Base-by-base conservation (phyloP, 495 filamentous ascomycete genomes). In the Bryoglossum gracile region DNA sequence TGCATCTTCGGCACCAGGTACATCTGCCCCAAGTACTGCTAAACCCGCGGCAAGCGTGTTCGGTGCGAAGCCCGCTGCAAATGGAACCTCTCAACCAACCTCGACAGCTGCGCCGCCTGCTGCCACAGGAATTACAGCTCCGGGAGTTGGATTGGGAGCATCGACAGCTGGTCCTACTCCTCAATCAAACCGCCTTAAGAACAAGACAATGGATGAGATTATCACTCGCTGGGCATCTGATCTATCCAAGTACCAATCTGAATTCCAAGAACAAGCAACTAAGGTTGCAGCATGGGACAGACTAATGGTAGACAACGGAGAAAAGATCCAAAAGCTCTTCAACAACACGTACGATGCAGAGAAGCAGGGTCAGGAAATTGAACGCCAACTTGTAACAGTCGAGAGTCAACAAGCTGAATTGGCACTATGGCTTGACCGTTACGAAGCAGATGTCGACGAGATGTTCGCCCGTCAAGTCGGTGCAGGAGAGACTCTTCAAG, bases 161-260 rank as follows among this genome's bases (percentile, higher is more conserved):
- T 91, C 88, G 0, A 91, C 86, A 17, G 67, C 77, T 33, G 89
- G 89, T 0, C 89, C 87, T 5, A 62, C 79, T 2, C 87, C 89
- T n/a, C 76, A 83, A 17, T 77, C 87, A 57, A 91, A 91, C 1
- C 87, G 92, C 10, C 70, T 99, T 17, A 95, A 94, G 71, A 94
- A 95, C 62, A 97, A 94, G 70, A 94, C 91, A 1, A 97, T 99
- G 91, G 92, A 97, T 59, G 94, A 99, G 63, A 97, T 99, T 55
- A 89, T 99, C 58, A 95, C 86, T n/a, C 80, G 87, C 14, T 99
- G 94, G 94, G 92, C 92, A 0, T 84, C 87, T 0, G 92, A 97
- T 61, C 77, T 97, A 22, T 82, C 87, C 48, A 92, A 94, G 59
- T 95, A 97, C 61, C 90, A 96, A 62, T 89, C 91, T 61, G 87